Conservation (phyloP, 164 flowering plant species). For the Taxillus chinensis region DNA sequence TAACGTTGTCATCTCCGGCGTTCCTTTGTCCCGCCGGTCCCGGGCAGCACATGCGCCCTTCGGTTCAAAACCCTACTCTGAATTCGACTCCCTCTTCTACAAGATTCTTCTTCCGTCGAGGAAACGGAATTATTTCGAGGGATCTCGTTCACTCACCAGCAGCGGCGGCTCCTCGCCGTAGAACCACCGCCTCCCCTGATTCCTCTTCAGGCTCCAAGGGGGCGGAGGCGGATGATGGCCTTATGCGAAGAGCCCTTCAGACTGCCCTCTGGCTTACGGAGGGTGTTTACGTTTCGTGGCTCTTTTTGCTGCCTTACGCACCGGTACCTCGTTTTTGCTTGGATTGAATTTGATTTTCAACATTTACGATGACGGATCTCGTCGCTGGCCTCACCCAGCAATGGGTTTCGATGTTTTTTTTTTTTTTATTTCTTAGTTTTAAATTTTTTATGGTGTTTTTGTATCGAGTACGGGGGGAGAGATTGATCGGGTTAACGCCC, state of each 20-base stretch:
- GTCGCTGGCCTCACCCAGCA: neutral
- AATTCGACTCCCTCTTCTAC: neutral
- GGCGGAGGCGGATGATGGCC: conserved; percentile 16
- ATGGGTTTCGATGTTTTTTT: neutral
- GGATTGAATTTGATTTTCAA: neutral
- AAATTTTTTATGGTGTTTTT: neutral
- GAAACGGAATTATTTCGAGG: neutral
- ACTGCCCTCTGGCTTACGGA: conserved; percentile 54
- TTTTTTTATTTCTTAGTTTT: no score
- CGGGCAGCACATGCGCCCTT: neutral
- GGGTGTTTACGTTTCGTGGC: conserved; percentile 75
- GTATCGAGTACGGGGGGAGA: neutral
- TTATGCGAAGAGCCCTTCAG: conserved; percentile 21
- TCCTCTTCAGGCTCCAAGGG: neutral
- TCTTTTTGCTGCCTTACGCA: conserved; percentile 87
- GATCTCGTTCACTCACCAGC: conserved; percentile 16
- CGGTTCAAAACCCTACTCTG: neutral
- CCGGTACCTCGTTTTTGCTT: conserved; percentile 35
- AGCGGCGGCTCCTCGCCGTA: conserved; percentile 20
- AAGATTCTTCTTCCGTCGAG: neutral
- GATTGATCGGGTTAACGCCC: neutral
- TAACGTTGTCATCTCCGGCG: neutral
- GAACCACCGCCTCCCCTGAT: conserved; percentile 9
- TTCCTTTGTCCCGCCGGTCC: neutral
- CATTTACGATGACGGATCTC: neutral